Evolutionary conservation across 1,284 basidiomycete genomes (phyloP).

Genomic region (Sphaerobolus stellatus): DNA sequence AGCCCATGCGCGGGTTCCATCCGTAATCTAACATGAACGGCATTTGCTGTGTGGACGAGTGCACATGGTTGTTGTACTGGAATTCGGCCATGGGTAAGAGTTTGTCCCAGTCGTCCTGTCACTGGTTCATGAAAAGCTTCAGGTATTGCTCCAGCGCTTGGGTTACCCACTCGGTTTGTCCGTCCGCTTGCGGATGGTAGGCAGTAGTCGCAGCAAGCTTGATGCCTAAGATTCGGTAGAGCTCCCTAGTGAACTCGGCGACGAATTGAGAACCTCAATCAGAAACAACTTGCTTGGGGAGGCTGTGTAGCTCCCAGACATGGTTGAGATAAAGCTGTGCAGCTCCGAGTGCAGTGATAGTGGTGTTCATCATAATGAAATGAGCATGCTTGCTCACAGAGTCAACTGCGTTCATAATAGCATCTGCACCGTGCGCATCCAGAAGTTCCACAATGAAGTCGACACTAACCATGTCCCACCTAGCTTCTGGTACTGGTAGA

Average conservation of each 20-base stretch:
- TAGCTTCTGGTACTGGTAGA: no score
- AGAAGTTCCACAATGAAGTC: constrained; percentile 41
- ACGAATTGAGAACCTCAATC: constrained; percentile 39
- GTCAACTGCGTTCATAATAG: constrained; percentile 29
- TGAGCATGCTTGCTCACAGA: constrained; percentile 27
- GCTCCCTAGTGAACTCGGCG: constrained; percentile 28
- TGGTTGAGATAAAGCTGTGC: constrained; percentile 27
- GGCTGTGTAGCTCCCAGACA: constrained; percentile 32
- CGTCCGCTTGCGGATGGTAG: constrained; percentile 35
- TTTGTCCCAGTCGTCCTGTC: background rate
- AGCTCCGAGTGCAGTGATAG: constrained; percentile 24
- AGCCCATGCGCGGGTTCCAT: background rate
- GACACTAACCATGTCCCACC: constrained; percentile 35
- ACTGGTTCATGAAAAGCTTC: constrained; percentile 24
- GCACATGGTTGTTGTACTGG: background rate
- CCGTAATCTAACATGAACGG: background rate
- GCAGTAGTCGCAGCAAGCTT: constrained; percentile 30
- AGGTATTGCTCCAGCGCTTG: constrained; percentile 37
- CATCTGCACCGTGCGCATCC: constrained; percentile 30
- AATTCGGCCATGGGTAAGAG: background rate
- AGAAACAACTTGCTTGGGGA: constrained; percentile 34
- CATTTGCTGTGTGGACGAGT: background rate
- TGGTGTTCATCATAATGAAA: constrained; percentile 28
- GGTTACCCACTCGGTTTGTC: constrained; percentile 36
- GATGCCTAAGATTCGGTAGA: constrained; percentile 21